These are phyloP conservation scores for Boletellus sp. DNA, from an alignment of 1,284 basidiomycete genomes.

Conservation along the genomic window DNA sequence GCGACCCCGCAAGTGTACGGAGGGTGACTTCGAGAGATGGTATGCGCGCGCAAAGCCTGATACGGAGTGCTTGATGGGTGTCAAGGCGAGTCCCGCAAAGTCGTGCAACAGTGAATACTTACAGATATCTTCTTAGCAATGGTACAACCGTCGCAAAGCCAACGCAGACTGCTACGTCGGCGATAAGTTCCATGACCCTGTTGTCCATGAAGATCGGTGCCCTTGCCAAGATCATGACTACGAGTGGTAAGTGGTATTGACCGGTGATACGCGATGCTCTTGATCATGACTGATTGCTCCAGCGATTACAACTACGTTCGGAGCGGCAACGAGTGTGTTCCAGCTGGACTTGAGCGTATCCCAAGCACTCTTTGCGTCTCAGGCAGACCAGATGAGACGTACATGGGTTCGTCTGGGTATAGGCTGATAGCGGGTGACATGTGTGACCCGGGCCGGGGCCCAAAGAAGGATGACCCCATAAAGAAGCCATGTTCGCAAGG, in stretches of 20 bases:
- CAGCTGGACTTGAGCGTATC: slow-evolving; percentile 82
- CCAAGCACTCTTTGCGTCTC: slow-evolving; percentile 71
- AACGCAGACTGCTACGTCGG: slow-evolving; percentile 90
- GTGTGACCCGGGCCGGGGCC: slow-evolving; percentile 67
- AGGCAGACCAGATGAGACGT: slow-evolving; percentile 57
- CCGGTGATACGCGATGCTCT: neutral
- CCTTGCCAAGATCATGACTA: slow-evolving; percentile 85
- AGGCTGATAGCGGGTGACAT: slow-evolving; percentile 92
- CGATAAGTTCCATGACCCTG: slow-evolving; percentile 85
- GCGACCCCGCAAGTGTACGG: slow-evolving; percentile 66
- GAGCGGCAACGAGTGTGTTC: slow-evolving; percentile 69
- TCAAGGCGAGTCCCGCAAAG: slow-evolving; percentile 59
- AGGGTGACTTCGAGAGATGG: slow-evolving; percentile 85
- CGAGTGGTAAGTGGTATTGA: slow-evolving; percentile 69
- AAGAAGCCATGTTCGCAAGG: slow-evolving; percentile 76
- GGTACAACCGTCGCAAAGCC: slow-evolving; percentile 84
- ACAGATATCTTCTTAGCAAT: slow-evolving; percentile 74
- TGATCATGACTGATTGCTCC: neutral
- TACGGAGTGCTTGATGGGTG: slow-evolving; percentile 90
- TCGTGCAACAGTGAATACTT: neutral
- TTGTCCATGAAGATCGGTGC: slow-evolving; percentile 81
- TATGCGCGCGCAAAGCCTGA: slow-evolving; percentile 67
- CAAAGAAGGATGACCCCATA: slow-evolving; percentile 67
- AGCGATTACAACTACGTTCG: slow-evolving; percentile 89
- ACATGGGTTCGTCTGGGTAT: slow-evolving; percentile 88